Conservation (phyloP, 352 stramenopile genomes). For the Globisporangium rhizosaccharum region DNA sequence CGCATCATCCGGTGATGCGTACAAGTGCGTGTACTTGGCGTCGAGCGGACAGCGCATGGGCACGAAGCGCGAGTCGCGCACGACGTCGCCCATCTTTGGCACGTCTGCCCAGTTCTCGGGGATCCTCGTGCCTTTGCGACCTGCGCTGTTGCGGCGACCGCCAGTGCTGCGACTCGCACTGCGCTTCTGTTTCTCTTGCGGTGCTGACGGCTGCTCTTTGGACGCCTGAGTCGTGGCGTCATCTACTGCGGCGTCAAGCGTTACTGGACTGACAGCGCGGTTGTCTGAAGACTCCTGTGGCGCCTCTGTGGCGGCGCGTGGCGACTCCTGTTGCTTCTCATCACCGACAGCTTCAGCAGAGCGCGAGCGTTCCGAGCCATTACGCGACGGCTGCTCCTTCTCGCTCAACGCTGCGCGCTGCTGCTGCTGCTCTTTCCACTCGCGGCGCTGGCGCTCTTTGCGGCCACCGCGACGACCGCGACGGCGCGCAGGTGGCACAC, state of each 20-base stretch:
- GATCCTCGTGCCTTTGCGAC: conserved; percentile 15
- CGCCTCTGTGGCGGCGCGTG: too few relatives aligned
- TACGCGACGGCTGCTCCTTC: neutral
- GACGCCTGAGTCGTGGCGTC: neutral
- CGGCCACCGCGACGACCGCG: conserved; percentile 3
- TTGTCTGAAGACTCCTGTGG: too few relatives aligned
- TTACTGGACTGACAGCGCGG: too few relatives aligned
- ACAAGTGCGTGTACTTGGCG: conserved; percentile 47
- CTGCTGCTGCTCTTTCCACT: conserved; percentile 2
- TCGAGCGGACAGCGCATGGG: conserved; percentile 69
- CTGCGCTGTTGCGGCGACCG: too few relatives aligned
- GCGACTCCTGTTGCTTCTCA: too few relatives aligned
- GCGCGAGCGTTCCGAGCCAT: neutral
- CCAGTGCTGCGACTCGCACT: neutral
- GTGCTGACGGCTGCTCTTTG: neutral
- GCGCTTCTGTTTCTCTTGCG: conserved; percentile 16
- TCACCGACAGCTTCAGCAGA: neutral
- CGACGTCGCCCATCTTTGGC: conserved; percentile 53
- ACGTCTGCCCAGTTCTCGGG: conserved; percentile 82
- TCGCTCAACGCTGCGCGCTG: neutral
- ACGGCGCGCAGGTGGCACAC: neutral
- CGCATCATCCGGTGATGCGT: conserved; percentile 28
- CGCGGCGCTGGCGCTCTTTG: conserved; percentile 1
- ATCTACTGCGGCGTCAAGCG: neutral
- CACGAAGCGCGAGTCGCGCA: conserved; percentile 56